Evolutionary conservation across 2,329 filamentous ascomycete species (phyloP).

Genomic region (Ambrosiella beaveri): DNA sequence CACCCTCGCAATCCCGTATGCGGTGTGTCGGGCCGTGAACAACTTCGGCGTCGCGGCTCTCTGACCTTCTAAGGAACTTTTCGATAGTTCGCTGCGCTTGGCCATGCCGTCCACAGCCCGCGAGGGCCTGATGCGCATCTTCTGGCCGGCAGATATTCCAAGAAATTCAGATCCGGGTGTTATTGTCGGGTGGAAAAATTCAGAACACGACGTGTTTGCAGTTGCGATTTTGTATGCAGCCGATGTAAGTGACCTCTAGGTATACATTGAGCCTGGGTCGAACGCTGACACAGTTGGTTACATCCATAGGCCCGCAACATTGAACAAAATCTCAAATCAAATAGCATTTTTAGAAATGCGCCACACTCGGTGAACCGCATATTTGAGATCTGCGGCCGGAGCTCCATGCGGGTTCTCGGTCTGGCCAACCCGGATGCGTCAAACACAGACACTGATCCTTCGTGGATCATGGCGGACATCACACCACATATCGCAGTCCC

Average conservation of each 20-base stretch:
- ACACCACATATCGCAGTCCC: constrained; percentile 40
- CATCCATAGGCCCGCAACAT: constrained; percentile 50
- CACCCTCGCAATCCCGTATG: constrained; percentile 64
- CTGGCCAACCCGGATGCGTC: constrained; percentile 49
- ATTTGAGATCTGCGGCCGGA: constrained; percentile 67
- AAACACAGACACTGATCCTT: constrained; percentile 42
- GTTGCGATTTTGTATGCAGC: constrained; percentile 80
- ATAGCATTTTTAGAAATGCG: constrained; percentile 67
- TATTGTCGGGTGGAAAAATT: constrained; percentile 92
- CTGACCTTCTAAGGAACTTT: constrained; percentile 36
- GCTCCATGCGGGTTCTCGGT: constrained; percentile 72
- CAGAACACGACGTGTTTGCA: constrained; percentile 75
- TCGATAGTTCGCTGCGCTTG: constrained; percentile 1
- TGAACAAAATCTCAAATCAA: constrained; percentile 70
- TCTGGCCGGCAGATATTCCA: constrained; percentile 83
- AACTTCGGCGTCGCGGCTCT: constrained; percentile 81
- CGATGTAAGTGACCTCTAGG: constrained; percentile 44
- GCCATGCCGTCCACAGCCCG: constrained; percentile 46
- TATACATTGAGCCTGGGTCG: not conserved
- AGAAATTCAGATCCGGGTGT: constrained; percentile 60
- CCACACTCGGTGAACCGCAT: constrained; percentile 66
- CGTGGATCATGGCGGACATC: constrained; percentile 47
- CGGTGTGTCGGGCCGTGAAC: constrained; percentile 86
- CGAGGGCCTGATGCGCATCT: constrained; percentile 92
- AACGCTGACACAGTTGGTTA: constrained; percentile 13